A percentile compares a stretch with the other conserved stretches of the same genome.
Evolutionary conservation across 805 yeast species (phyloP).

Genomic region (Cyberlindnera sargentensis): DNA sequence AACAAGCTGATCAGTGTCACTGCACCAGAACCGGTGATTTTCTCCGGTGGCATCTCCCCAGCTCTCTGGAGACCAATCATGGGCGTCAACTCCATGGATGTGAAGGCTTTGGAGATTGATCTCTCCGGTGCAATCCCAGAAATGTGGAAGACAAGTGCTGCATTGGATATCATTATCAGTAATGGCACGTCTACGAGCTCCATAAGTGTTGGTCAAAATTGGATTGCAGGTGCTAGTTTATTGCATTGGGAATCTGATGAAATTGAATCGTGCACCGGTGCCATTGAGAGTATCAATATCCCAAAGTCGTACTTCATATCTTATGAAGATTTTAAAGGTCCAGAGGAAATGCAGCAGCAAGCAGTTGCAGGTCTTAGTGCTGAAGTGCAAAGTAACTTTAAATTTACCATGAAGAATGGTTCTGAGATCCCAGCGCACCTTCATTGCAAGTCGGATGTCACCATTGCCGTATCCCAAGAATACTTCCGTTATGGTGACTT

Average conservation of each 20-base stretch:
- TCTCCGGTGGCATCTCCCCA: constrained; percentile 79
- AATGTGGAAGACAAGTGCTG: constrained; percentile 46
- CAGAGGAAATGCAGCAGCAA: constrained; percentile 15
- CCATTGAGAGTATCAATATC: constrained; percentile 25
- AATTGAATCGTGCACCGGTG: constrained; percentile 35
- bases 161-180: constrained; percentile 42
- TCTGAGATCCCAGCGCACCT: constrained; percentile 18
- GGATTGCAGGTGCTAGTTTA: constrained; percentile 55
- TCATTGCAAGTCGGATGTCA: constrained; percentile 19
- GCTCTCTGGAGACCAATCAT: constrained; percentile 78
- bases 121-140: constrained; percentile 61
- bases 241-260: constrained; percentile 44
- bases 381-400: constrained; percentile 12
- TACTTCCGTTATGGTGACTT: constrained; percentile 33
- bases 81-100: constrained; percentile 64
- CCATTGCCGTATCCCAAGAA: constrained; percentile 32
- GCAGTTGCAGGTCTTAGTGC: constrained; percentile 15
- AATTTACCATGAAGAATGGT: constrained; percentile 16
- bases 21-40: constrained; percentile 67
- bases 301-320: neutral
- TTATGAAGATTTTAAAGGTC: constrained; percentile 2
- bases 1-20: constrained; percentile 53
- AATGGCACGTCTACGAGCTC: constrained; percentile 38
- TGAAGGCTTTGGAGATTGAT: constrained; percentile 64
- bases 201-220: constrained; percentile 31